Conservation (phyloP, 2,329 filamentous ascomycete genomes). For the Trichoderma oligosporum region DNA sequence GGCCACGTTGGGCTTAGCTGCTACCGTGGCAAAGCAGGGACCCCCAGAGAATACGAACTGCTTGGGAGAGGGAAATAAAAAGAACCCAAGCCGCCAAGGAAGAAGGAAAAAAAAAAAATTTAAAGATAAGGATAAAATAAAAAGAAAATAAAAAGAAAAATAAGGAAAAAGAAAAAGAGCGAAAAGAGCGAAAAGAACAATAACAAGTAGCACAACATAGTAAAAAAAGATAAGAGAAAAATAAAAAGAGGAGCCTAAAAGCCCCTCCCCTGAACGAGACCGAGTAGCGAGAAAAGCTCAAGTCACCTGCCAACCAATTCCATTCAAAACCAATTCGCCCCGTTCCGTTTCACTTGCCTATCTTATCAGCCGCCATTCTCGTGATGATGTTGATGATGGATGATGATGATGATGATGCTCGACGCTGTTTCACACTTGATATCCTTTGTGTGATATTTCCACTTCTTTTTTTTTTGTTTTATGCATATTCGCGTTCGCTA, state of each 20-base stretch:
- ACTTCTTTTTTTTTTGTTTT: not conserved
- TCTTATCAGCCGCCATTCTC: no score
- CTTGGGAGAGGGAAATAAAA: not conserved
- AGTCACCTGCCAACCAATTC: not conserved
- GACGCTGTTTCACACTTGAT: no score
- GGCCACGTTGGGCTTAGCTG: slow-evolving; percentile 3
- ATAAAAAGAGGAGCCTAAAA: slow-evolving; percentile 2
- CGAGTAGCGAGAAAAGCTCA: not conserved
- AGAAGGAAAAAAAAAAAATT: no score
- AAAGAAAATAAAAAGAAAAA: not conserved
- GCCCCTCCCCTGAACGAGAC: not conserved
- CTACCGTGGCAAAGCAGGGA: slow-evolving; percentile 4
- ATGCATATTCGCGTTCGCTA: no score
- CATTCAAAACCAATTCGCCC: no score
- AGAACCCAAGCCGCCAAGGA: not conserved
- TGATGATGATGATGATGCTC: no score
- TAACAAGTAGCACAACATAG: no score
- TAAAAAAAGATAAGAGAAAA: no score
- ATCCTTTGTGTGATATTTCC: not conserved
- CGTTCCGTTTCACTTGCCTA: no score
- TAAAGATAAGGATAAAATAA: not conserved
- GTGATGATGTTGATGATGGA: no score
- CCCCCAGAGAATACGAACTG: slow-evolving; percentile 2
- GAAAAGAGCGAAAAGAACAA: not conserved
- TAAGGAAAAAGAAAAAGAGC: not conserved